phyloP scores from a whole-genome alignment of 140 eudicot species.

The Anethum foeniculum region DNA sequence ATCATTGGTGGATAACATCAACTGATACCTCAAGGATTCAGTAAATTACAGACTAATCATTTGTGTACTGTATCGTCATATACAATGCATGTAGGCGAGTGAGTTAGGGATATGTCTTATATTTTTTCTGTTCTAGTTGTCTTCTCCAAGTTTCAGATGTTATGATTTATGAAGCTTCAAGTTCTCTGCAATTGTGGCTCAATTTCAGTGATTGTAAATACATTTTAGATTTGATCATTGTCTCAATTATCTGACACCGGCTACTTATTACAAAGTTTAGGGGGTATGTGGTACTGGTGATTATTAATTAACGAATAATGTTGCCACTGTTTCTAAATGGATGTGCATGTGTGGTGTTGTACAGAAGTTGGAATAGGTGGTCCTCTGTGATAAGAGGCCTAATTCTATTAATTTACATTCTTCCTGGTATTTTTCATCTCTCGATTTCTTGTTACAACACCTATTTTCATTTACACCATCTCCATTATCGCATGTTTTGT shows the following conservation, averaged over 20 bases:
- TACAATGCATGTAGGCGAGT: background rate
- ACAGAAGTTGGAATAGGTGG: background rate
- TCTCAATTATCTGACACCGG: background rate
- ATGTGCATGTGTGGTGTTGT: background rate
- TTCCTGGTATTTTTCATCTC: background rate
- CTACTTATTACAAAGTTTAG: background rate
- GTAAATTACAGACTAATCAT: background rate
- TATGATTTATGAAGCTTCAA: no score
- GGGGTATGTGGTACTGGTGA: background rate
- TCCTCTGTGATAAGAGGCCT: background rate
- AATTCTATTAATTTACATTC: background rate
- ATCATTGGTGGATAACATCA: background rate
- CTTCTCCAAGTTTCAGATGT: no score
- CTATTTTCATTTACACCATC: no score
- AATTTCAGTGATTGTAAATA: no score
- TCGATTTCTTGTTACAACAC: no score
- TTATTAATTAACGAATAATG: background rate
- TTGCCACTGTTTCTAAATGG: background rate
- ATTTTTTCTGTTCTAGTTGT: no score
- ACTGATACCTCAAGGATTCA: background rate
- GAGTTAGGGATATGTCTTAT: no score
- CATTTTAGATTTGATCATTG: no score
- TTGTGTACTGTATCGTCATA: background rate
- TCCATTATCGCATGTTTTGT: no score
- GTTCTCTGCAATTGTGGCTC: no score